phyloP scores from a whole-genome alignment of 2,329 filamentous ascomycete genomes.

The Cercospora janseana region DNA sequence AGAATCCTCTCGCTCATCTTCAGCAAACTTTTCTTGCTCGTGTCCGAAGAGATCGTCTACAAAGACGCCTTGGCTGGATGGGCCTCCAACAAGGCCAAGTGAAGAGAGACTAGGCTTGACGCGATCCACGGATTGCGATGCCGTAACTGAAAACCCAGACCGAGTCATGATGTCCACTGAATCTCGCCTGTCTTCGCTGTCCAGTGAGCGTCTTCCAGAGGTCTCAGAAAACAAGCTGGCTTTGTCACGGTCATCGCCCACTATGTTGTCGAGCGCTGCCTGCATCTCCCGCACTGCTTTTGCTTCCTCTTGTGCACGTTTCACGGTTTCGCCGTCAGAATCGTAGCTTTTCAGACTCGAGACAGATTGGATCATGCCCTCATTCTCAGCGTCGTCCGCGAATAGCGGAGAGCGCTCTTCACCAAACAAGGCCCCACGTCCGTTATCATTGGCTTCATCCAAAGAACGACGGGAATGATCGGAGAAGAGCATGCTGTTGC shows the following conservation, averaged over 20 bases:
- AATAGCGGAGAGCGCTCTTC: constrained; percentile 67
- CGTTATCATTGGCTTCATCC: constrained; percentile 57
- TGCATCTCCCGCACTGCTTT: constrained; percentile 91
- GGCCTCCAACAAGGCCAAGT: constrained; percentile 82
- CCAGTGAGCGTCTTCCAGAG: constrained; percentile 58
- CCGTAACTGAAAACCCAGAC: constrained; percentile 11
- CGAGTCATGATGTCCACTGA: constrained; percentile 24
- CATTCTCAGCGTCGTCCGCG: constrained; percentile 75
- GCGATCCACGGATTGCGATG: constrained; percentile 45
- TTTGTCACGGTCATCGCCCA: constrained; percentile 69
- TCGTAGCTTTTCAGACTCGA: constrained; percentile 80
- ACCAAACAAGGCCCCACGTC: constrained; percentile 62
- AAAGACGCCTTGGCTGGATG: constrained; percentile 87
- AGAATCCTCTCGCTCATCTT: constrained; percentile 79
- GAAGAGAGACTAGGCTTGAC: constrained; percentile 87
- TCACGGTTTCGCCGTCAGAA: constrained; percentile 60
- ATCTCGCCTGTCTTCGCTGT: constrained; percentile 20
- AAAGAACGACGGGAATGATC: constrained; percentile 60
- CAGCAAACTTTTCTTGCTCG: constrained; percentile 79
- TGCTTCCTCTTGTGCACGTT: constrained; percentile 61
- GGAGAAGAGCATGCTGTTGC: constrained; percentile 20
- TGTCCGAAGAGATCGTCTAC: constrained; percentile 89
- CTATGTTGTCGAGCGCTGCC: constrained; percentile 84
- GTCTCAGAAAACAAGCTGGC: constrained; percentile 64
- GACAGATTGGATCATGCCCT: constrained; percentile 72